These are phyloP conservation scores for Neolentinus lepideus DNA, from an alignment of 1,284 basidiomycete genomes.

Conservation along the genomic window DNA sequence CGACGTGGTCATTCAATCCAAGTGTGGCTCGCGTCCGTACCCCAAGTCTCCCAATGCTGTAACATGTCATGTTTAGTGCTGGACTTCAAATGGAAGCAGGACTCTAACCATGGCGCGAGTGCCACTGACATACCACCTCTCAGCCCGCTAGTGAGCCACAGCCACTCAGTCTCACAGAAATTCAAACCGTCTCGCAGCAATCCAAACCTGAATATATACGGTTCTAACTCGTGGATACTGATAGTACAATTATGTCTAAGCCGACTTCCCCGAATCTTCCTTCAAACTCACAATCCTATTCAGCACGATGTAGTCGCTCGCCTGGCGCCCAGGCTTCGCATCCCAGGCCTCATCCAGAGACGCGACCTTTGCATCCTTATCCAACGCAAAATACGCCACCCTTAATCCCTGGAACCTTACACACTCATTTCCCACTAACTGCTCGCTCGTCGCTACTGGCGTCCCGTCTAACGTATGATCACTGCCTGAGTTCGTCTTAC, in stretches of 20 bases:
- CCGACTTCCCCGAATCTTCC: conserved; percentile 86
- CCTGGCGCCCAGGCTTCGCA: conserved; percentile 35
- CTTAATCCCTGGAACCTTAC: conserved; percentile 96
- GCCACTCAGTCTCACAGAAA: too few species aligned
- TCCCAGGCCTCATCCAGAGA: conserved; percentile 51
- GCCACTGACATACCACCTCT: too few species aligned
- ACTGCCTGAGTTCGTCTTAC: conserved; percentile 30
- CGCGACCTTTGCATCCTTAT: conserved; percentile 73
- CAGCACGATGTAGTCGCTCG: conserved; percentile 78
- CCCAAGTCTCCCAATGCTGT: too few species aligned
- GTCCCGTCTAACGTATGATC: conserved; percentile 34
- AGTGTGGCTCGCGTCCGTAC: too few species aligned
- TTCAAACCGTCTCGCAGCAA: too few species aligned
- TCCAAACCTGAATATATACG: too few species aligned
- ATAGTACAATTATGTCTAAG: conserved; percentile 12
- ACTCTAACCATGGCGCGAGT: too few species aligned
- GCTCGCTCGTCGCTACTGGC: conserved; percentile 69
- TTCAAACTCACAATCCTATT: conserved; percentile 95
- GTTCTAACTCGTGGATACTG: too few species aligned
- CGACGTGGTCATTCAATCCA: too few species aligned
- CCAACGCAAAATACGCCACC: conserved; percentile 92
- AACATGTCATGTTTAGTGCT: too few species aligned
- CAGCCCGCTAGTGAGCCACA: too few species aligned
- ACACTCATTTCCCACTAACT: conserved; percentile 88
- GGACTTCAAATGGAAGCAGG: too few species aligned